These are phyloP conservation scores for Penicillium mononematosum DNA, from an alignment of 495 filamentous ascomycete genomes.

Conservation along the genomic window DNA sequence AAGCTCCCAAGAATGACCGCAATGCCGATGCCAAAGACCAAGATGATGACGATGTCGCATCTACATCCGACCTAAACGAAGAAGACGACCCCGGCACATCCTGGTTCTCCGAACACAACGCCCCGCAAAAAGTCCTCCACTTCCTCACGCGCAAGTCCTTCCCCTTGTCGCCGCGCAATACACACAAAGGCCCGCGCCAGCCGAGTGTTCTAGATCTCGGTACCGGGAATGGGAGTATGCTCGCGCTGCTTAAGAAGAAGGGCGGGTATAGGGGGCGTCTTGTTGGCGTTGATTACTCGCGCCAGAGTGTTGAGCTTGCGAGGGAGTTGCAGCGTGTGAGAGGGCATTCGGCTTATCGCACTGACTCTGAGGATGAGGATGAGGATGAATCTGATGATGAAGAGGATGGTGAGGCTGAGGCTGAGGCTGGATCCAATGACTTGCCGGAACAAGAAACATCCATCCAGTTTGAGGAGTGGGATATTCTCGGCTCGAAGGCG, in stretches of 20 bases:
- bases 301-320: constrained; percentile 69
- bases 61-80: constrained; percentile 29
- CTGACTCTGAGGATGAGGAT: constrained; percentile 39
- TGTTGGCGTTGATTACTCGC: constrained; percentile 87
- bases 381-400: constrained; percentile 32
- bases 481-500: constrained; percentile 60
- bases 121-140: constrained; percentile 48
- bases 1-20: not conserved
- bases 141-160: constrained; percentile 43
- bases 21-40: not conserved
- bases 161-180: constrained; percentile 36
- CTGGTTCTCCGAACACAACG: constrained; percentile 55
- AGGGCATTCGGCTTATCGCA: constrained; percentile 43
- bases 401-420: constrained; percentile 15
- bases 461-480: constrained; percentile 70
- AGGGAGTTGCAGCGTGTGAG: constrained; percentile 42
- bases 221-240: constrained; percentile 87
- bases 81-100: constrained; percentile 51
- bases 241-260: constrained; percentile 69
- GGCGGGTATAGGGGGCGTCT: constrained; percentile 59
- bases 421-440: constrained; percentile 7
- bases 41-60: constrained; percentile 11
- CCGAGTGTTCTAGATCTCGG: constrained; percentile 71
- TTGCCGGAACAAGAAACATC: constrained; percentile 15
- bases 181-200: constrained; percentile 17